Evolutionary conservation across 1,284 basidiomycete species (phyloP).

Genomic region (Ceratorhiza oryzae-sativae): DNA sequence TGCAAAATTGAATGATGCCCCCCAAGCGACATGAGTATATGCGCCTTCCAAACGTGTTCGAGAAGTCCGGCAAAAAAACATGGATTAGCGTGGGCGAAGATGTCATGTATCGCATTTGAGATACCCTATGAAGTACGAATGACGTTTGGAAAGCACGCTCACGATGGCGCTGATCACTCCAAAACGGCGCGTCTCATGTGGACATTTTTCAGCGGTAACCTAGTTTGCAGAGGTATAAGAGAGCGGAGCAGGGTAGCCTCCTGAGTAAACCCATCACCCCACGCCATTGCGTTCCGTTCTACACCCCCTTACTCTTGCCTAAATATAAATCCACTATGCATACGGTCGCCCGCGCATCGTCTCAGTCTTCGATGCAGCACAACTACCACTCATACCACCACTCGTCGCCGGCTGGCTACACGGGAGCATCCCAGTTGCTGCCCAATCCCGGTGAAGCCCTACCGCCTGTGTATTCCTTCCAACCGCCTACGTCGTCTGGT

Average conservation of each 20-base stretch:
- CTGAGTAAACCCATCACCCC: constrained; percentile 8
- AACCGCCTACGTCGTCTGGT: neutral
- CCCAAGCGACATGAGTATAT: neutral
- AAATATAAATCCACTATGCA: constrained; percentile 5
- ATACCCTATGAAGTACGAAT: constrained; percentile 34
- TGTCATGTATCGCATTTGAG: neutral
- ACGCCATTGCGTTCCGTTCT: neutral
- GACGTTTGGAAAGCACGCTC: constrained; percentile 28
- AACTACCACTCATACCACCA: constrained; percentile 24
- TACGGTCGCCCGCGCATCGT: constrained; percentile 25
- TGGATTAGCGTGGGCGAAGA: neutral
- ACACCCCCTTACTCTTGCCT: neutral
- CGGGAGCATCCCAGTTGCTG: neutral
- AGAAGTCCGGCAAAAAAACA: constrained; percentile 6
- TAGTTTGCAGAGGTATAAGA: constrained; percentile 19
- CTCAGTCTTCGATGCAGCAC: constrained; percentile 8
- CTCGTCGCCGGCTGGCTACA: neutral
- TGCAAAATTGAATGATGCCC: neutral
- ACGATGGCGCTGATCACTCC: neutral
- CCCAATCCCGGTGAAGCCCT: neutral
- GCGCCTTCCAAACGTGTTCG: constrained; percentile 33
- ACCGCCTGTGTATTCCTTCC: constrained; percentile 1
- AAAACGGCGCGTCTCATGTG: neutral
- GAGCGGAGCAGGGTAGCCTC: neutral
- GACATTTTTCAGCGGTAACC: constrained; percentile 18